Conservation (phyloP, 2,329 filamentous ascomycete species). For the Gaeumannomyces tritici region DNA sequence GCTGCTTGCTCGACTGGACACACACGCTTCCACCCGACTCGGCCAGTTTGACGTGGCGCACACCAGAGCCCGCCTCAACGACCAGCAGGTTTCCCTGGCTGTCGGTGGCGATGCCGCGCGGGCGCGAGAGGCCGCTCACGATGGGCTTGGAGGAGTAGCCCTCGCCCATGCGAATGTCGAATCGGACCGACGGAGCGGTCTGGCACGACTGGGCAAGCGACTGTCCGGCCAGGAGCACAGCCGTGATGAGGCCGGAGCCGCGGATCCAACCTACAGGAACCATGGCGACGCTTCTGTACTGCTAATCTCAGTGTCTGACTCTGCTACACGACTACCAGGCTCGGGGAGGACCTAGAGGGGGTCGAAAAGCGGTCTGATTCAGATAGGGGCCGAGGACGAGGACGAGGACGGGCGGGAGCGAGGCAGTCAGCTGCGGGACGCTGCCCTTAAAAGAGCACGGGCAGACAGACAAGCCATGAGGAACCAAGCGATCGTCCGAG, state of each 20-base stretch:
- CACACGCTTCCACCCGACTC: constrained; percentile 3
- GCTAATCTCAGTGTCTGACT: not conserved
- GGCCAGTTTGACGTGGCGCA: constrained; percentile 4
- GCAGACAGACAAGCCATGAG: too few species aligned
- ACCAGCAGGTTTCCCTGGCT: constrained; percentile 6
- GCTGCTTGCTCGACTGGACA: constrained; percentile 3
- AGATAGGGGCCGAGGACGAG: not conserved
- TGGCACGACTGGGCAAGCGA: not conserved
- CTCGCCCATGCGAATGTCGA: not conserved
- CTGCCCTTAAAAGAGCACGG: not conserved
- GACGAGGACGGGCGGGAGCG: not conserved
- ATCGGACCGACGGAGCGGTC: not conserved
- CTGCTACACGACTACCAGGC: not conserved
- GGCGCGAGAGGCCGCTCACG: constrained; percentile 1
- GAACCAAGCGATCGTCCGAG: not conserved
- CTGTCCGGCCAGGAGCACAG: not conserved
- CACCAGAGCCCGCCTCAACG: constrained; percentile 3
- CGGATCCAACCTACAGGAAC: not conserved
- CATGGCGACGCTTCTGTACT: not conserved
- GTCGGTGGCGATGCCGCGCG: constrained; percentile 5
- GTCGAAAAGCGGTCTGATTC: not conserved
- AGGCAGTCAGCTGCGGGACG: not conserved
- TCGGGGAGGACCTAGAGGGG: not conserved
- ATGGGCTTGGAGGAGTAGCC: constrained; percentile 4
- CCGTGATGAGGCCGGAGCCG: not conserved